Conservation (phyloP, 495 filamentous ascomycete species). For the Talaromyces thailandensis region DNA sequence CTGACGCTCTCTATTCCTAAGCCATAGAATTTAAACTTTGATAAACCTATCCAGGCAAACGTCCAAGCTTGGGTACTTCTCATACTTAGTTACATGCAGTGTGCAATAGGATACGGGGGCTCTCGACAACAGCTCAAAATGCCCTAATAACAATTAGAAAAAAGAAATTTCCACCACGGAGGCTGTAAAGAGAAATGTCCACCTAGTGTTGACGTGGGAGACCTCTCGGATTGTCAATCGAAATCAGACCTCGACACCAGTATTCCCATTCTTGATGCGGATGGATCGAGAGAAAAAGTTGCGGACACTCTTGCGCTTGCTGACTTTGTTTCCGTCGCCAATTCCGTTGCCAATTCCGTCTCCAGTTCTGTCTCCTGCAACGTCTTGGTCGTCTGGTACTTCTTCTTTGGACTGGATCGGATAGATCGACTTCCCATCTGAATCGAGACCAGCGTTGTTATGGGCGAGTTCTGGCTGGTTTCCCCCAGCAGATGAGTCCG, state of each 20-base stretch:
- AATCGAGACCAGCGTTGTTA: neutral
- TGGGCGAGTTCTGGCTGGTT: neutral
- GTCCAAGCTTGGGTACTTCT: neutral
- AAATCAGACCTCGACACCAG: neutral
- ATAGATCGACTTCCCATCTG: neutral
- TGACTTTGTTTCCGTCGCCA: neutral
- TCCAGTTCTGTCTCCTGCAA: neutral
- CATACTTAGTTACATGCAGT: neutral
- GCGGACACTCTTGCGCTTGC: constrained; percentile 4
- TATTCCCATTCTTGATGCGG: neutral
- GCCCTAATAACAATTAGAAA: neutral
- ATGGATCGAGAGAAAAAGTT: constrained; percentile 1
- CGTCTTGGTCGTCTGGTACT: neutral
- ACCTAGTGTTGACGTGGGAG: neutral
- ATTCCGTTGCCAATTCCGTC: neutral
- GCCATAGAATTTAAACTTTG: neutral
- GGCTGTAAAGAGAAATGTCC: neutral
- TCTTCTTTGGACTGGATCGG: neutral
- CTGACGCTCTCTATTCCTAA: neutral
- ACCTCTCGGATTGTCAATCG: neutral
- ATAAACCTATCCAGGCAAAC: neutral
- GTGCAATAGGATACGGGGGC: neutral
- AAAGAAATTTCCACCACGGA: neutral
- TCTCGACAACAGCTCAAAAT: neutral
- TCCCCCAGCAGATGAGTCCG: neutral